phyloP scores from a whole-genome alignment of 495 filamentous ascomycete genomes.

The Tuber calosporum region DNA sequence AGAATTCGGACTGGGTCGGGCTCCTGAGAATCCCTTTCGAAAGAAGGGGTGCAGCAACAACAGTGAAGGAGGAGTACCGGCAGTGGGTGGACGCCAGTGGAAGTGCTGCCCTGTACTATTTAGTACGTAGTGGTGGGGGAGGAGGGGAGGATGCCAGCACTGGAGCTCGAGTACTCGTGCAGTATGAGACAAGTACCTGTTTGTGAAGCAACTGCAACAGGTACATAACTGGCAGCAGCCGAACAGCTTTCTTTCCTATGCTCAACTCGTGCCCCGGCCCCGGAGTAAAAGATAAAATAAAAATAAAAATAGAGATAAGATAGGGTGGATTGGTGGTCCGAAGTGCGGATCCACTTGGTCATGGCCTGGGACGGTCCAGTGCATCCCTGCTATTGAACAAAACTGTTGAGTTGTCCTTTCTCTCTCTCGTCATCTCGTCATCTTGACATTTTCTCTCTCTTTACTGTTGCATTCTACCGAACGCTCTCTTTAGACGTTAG shows the following conservation, averaged over 20 bases:
- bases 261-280: not conserved
- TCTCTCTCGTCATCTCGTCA: slow-evolving; percentile 9
- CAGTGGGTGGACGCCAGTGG: not conserved
- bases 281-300: not conserved
- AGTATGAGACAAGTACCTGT: too few relatives aligned
- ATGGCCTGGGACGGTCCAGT: not conserved
- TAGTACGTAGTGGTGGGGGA: not conserved
- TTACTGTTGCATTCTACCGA: not conserved
- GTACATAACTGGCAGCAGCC: not conserved
- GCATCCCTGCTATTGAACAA: slow-evolving; percentile 17
- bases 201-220: not conserved
- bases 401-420: slow-evolving; percentile 31
- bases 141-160: not conserved
- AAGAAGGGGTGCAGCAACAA: slow-evolving; percentile 6
- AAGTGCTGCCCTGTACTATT: not conserved
- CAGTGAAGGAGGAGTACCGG: not conserved
- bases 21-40: slow-evolving; percentile 23
- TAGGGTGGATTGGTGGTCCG: not conserved
- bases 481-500: not conserved
- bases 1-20: slow-evolving; percentile 8
- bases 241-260: too few relatives aligned
- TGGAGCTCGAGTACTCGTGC: too few relatives aligned
- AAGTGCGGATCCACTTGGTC: not conserved
- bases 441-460: not conserved
- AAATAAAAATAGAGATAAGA: not conserved